Evolutionary conservation across 768 basidiomycete genomes (phyloP), one percentile per base, ranked within the genome.

Genomic region (Coprinellus micaceus): DNA sequence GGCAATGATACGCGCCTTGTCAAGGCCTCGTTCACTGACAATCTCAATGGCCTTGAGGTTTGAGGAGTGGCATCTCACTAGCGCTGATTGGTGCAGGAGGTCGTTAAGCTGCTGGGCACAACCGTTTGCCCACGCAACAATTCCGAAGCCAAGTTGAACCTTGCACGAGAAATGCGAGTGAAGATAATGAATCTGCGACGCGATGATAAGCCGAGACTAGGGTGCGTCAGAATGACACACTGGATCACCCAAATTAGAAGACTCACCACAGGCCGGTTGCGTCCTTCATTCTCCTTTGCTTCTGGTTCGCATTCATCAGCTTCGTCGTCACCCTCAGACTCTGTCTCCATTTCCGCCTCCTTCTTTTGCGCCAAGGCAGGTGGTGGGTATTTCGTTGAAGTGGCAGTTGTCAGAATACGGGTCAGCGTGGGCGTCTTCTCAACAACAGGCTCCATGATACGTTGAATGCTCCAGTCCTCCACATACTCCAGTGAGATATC

Each of bases 401-500:
- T 22, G 6, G 41, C 41, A 19, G 21, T 19, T 7, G 41, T 44
- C 13, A 57, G 56, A 26, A 57, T 40, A 9, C 22, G 25, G n/a
- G 49, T 13, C 50, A 48, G 47, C 21, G 37, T 41, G 39, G 56
- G 56, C 3, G 56, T 57, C 13, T 56, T 26, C 39, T 52, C 12
- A 15, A 24, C 21, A 26, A 57, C 40, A 10, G 50, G 56, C 24
- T 40, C 48, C 33, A 57, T 57, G 11, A 57, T 25, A 7, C 12
- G 28, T 21, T 52, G 30, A 39, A 57, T 52, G 22, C 51, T 39
- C 50, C 56, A 57, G 26, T 49, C 52, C 13, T 30, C 49, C 21
- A 52, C 28, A 24, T 52, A 57, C 19, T 57, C 50, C 3, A 50
- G 37, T 41, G 56, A 52, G 12, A 57, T 50, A 10, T 52, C 36